Percentiles rank a stretch among this genome's conserved stretches.
Conservation (phyloP, 2,329 filamentous ascomycete species). For the Plectosphaerella plurivora region DNA sequence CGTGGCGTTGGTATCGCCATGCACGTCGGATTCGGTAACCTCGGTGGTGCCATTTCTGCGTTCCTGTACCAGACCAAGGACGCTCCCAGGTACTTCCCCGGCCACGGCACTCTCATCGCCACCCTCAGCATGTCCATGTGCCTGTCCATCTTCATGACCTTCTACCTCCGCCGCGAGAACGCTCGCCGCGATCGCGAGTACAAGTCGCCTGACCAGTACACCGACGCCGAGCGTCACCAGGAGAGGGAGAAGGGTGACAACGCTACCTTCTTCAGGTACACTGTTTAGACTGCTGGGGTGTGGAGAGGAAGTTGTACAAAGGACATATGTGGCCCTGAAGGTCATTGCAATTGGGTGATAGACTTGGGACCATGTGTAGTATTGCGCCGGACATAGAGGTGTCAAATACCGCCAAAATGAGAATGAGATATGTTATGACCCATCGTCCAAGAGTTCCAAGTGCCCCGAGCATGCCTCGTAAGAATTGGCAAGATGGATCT, state of each 20-base stretch:
- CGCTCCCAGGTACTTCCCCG: slow-evolving; percentile 62
- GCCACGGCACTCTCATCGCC: slow-evolving; percentile 67
- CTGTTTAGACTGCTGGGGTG: slow-evolving; percentile 27
- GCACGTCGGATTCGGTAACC: slow-evolving; percentile 56
- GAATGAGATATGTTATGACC: too few species aligned
- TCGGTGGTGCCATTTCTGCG: slow-evolving; percentile 42
- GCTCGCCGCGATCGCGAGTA: slow-evolving; percentile 42
- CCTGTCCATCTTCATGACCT: slow-evolving; percentile 50
- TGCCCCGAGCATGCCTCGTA: too few species aligned
- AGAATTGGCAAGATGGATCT: too few species aligned
- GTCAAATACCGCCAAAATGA: too few species aligned
- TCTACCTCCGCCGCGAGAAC: slow-evolving; percentile 54
- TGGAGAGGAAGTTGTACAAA: too few species aligned
- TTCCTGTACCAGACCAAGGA: slow-evolving; percentile 43
- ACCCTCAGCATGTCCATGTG: slow-evolving; percentile 40
- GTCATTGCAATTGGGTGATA: too few species aligned
- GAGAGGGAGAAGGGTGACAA: slow-evolving; percentile 54
- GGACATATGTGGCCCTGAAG: too few species aligned
- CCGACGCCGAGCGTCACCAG: slow-evolving; percentile 44
- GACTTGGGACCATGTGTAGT: too few species aligned
- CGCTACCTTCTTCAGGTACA: slow-evolving; percentile 52
- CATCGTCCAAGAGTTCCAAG: too few species aligned
- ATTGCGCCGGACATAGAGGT: too few species aligned
- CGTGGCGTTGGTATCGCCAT: slow-evolving; percentile 51
- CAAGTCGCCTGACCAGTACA: slow-evolving; percentile 45